Percentiles rank a stretch among this genome's conserved stretches.
Evolutionary conservation across 2,329 filamentous ascomycete species (phyloP).

Genomic region (Diplodia seriata): DNA sequence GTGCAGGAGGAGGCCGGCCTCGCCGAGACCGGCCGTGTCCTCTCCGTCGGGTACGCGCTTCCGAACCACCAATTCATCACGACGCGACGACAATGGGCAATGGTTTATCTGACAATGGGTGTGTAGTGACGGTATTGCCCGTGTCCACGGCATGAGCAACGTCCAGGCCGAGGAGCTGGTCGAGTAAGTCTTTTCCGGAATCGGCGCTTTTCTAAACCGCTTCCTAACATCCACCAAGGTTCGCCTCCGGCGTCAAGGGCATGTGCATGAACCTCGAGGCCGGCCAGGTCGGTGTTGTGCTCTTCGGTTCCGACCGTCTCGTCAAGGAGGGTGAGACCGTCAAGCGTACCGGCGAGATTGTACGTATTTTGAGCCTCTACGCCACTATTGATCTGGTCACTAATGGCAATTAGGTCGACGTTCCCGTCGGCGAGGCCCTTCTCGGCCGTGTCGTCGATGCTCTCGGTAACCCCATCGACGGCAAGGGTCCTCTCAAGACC

Average conservation of each 20-base stretch:
- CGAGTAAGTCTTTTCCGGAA: conserved; percentile 72
- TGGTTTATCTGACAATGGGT: conserved; percentile 44
- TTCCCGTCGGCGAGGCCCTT: conserved; percentile 89
- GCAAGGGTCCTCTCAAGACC: conserved; percentile 96
- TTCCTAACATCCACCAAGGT: conserved; percentile 63
- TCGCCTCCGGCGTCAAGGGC: conserved; percentile 99
- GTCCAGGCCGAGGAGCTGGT: conserved; percentile 99
- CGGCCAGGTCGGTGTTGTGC: conserved; percentile 99
- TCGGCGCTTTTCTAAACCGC: conserved; percentile 33
- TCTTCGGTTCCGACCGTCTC: conserved; percentile 99
- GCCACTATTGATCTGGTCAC: not conserved
- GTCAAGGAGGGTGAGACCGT: conserved; percentile 99
- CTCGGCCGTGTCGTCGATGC: conserved; percentile 98
- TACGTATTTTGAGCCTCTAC: conserved; percentile 59
- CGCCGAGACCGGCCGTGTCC: conserved; percentile 97
- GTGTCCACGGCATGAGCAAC: conserved; percentile 99
- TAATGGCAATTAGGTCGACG: conserved; percentile 74
- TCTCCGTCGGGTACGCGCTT: conserved; percentile 91
- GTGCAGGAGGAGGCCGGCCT: conserved; percentile 96
- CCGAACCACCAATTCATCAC: conserved; percentile 40
- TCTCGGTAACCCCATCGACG: conserved; percentile 98
- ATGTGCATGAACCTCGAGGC: conserved; percentile 99
- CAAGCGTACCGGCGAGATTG: conserved; percentile 99
- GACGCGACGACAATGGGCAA: conserved; percentile 33
- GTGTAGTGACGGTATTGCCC: conserved; percentile 98